Evolutionary conservation across 768 basidiomycete species (phyloP).

Genomic region (Lentinula lateritia): DNA sequence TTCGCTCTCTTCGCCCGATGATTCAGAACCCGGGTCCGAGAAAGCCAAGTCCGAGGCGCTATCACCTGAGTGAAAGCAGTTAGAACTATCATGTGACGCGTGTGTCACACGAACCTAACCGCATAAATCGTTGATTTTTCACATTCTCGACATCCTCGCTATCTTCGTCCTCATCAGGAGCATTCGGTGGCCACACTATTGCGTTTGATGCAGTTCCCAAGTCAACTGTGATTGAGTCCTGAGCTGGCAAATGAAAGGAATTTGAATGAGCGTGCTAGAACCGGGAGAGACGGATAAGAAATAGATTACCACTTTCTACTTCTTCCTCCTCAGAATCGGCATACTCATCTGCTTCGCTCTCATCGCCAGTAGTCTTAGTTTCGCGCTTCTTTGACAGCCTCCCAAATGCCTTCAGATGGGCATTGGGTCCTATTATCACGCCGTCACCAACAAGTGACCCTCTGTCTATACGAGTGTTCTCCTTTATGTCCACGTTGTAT

Average conservation of each 20-base stretch:
- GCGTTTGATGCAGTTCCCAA: slow-evolving; percentile 75
- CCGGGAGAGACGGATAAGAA: background rate
- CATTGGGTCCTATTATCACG: slow-evolving; percentile 73
- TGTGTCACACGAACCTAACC: slow-evolving; percentile 49
- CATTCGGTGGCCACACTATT: slow-evolving; percentile 70
- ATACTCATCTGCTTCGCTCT: slow-evolving; percentile 25
- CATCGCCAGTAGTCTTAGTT: slow-evolving; percentile 26
- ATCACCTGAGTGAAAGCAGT: slow-evolving; percentile 40
- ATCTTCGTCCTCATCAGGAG: slow-evolving; percentile 60
- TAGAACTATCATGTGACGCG: background rate
- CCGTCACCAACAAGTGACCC: slow-evolving; percentile 83
- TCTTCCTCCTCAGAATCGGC: slow-evolving; percentile 59
- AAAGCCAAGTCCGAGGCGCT: slow-evolving; percentile 54
- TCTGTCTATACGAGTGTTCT: slow-evolving; percentile 56
- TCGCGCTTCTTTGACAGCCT: slow-evolving; percentile 57
- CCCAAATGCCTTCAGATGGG: slow-evolving; percentile 61
- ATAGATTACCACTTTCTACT: slow-evolving; percentile 54
- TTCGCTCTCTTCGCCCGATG: slow-evolving; percentile 47
- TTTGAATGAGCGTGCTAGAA: background rate
- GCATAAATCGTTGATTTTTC: slow-evolving; percentile 67
- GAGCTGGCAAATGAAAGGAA: slow-evolving; percentile 30
- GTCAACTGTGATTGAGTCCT: slow-evolving; percentile 35
- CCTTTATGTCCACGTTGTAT: slow-evolving; percentile 63
- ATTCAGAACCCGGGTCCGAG: slow-evolving; percentile 54
- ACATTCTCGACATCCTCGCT: slow-evolving; percentile 55